Base-by-base conservation (phyloP, 2,329 filamentous ascomycete species). In the Epicoccum sorghinum region DNA sequence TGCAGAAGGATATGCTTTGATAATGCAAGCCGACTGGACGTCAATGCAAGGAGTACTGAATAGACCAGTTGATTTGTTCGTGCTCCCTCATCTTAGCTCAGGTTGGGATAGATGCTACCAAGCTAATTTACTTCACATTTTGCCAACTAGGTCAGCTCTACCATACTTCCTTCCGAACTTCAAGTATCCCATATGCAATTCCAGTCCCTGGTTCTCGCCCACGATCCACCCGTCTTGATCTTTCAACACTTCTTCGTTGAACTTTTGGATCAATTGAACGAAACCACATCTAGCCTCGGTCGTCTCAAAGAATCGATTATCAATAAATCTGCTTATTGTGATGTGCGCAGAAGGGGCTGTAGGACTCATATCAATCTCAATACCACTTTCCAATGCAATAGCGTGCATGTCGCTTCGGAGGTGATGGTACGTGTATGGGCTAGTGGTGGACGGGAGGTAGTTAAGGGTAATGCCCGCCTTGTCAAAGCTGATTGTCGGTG, bases 381-480 rank as follows among this genome's bases (percentile, higher is more conserved):
- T 37, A 1, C 60, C 58, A 30, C 55, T 60, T 36, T 59, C 52
- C 10, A 62, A 43, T 4, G 55, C 55, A n/a, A 46, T 1, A 8
- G 47, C 43, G 45, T 62, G 55, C 58, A 55, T 57, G 14, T 59
- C 50, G 22, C 47, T 55, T 18, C 52, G 44, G 14, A 62, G 38
- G 33, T 60, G 57, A 32, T 62, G 55, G 27, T 58, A 60, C 12
- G 57, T 60, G 40, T 58, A 58, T 18, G 22, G 6, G 4, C 36
- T 12, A 3, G 40, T 12, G 5, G 24, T 24, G 7, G 43, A 42
- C 14, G 58, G 58, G 7, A 63, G 22, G 13, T 57, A 61, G 35
- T 42, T 61, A 14, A 61, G n/a, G 6, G 60, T 58, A 13, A 63
- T 47, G 5, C 60, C 60, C 58, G 58, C 55, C 12, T 47, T 47